Percentiles rank a stretch among this genome's conserved stretches.
Evolutionary conservation across 2,329 filamentous ascomycete genomes (phyloP).

Genomic region (Diplocarpon rosae): DNA sequence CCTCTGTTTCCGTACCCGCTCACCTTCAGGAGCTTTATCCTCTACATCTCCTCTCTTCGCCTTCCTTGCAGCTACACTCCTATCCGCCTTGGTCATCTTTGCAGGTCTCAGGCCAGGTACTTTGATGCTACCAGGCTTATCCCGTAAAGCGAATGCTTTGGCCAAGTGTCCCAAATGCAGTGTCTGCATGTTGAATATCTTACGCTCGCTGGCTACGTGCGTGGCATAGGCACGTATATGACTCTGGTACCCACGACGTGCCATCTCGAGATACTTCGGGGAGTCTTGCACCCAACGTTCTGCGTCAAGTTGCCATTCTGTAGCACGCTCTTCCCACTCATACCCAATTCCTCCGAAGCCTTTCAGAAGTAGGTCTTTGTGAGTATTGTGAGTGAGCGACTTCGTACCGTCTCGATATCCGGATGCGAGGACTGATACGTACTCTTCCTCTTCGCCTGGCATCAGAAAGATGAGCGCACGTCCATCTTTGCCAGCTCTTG

Average conservation of each 20-base stretch:
- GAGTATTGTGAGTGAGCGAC: constrained; percentile 52
- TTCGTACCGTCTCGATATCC: constrained; percentile 39
- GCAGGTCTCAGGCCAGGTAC: constrained; percentile 34
- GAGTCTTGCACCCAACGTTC: constrained; percentile 56
- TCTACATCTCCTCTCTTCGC: constrained; percentile 29
- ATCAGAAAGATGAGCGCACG: constrained; percentile 82
- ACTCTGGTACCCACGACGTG: constrained; percentile 76
- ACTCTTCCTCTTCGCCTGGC: constrained; percentile 85
- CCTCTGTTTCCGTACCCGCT: constrained; percentile 27
- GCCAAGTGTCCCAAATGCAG: constrained; percentile 87
- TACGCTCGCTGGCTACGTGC: constrained; percentile 73
- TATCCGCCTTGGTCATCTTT: constrained; percentile 31
- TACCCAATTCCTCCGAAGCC: constrained; percentile 44
- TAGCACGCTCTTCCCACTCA: constrained; percentile 55
- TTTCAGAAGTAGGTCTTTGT: constrained; percentile 56
- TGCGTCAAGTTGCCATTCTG: constrained; percentile 54
- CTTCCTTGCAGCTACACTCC: constrained; percentile 29
- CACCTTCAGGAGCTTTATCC: constrained; percentile 27
- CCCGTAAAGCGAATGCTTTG: constrained; percentile 84
- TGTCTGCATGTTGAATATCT: constrained; percentile 83
- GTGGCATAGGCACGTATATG: constrained; percentile 93
- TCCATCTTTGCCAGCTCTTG: constrained; percentile 80
- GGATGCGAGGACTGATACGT: constrained; percentile 48
- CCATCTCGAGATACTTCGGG: constrained; percentile 63
- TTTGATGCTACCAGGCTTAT: constrained; percentile 76